A percentile compares a stretch with the other conserved stretches of the same genome.
phyloP scores from a whole-genome alignment of 1,139 yeast genomes.

The Casaregolazyma lundiana region DNA sequence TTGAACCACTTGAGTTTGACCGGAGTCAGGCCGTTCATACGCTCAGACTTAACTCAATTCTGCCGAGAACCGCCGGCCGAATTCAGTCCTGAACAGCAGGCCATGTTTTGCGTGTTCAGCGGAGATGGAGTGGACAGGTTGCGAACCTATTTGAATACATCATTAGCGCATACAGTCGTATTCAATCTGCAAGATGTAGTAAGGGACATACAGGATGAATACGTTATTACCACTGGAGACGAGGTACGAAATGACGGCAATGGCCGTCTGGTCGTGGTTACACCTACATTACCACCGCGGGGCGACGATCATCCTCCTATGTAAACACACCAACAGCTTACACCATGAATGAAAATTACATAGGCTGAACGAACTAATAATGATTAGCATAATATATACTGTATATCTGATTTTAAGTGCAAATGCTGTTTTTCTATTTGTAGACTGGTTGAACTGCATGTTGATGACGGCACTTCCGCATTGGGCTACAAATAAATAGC shows the following conservation, averaged over 20 bases:
- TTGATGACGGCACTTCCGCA: not conserved
- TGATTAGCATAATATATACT: not conserved
- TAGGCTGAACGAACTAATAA: not conserved
- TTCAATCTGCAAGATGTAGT: constrained; percentile 7
- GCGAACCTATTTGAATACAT: constrained; percentile 52
- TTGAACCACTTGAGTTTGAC: constrained; percentile 89
- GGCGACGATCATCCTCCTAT: not conserved
- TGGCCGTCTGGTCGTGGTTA: not conserved
- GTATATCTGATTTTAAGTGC: not conserved
- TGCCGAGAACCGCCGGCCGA: constrained; percentile 96
- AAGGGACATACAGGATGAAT: not conserved
- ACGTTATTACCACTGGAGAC: not conserved
- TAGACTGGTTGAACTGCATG: not conserved
- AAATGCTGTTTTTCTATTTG: not conserved
- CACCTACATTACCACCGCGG: not conserved
- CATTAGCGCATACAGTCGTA: constrained; percentile 1
- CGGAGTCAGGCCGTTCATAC: constrained; percentile 82
- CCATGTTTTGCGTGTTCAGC: constrained; percentile 87
- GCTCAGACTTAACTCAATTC: constrained; percentile 78
- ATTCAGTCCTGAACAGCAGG: constrained; percentile 80
- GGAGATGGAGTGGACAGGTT: constrained; percentile 81
- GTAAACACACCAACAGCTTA: not conserved
- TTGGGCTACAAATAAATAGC: not conserved
- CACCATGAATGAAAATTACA: not conserved
- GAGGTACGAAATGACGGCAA: not conserved